These are phyloP conservation scores for Verticillium nubilum DNA, from an alignment of 2,329 filamentous ascomycete species.

Conservation along the genomic window DNA sequence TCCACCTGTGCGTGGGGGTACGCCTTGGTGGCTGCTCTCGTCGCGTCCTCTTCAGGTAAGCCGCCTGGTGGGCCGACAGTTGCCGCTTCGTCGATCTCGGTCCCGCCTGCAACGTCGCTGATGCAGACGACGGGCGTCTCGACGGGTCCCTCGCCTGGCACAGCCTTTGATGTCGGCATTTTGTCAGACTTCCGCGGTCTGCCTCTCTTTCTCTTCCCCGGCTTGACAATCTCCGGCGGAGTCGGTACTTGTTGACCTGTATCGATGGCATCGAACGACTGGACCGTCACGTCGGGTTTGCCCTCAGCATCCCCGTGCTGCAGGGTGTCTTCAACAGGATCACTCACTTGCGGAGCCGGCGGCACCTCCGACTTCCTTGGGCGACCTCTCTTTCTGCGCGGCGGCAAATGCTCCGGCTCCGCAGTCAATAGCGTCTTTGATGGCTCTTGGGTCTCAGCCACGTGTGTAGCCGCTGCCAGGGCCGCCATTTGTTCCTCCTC, in stretches of 20 bases:
- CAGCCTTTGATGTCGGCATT: constrained; percentile 5
- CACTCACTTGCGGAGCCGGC: too few species aligned
- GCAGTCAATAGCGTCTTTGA: background rate
- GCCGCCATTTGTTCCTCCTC: background rate
- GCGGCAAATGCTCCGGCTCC: constrained; percentile 7
- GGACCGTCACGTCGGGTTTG: background rate
- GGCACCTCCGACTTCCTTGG: constrained; percentile 6
- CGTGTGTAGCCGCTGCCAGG: background rate
- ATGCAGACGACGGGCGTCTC: background rate
- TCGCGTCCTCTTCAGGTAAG: background rate
- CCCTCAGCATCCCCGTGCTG: background rate
- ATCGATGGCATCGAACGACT: background rate
- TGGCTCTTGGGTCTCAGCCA: background rate
- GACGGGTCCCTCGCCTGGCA: background rate
- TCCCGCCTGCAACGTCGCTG: background rate
- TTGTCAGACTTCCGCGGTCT: constrained; percentile 33
- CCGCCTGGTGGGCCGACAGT: background rate
- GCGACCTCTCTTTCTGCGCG: constrained; percentile 11
- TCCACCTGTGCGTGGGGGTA: background rate
- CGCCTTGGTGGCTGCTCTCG: background rate
- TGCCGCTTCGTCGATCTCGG: background rate
- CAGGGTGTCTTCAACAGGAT: background rate
- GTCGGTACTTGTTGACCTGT: constrained; percentile 8
- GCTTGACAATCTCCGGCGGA: background rate
- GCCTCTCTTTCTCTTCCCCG: constrained; percentile 26